Percentiles rank a stretch among this genome's conserved stretches.
phyloP scores from a whole-genome alignment of 176 grass and related monocot genomes.

The Pharus latifolius region DNA sequence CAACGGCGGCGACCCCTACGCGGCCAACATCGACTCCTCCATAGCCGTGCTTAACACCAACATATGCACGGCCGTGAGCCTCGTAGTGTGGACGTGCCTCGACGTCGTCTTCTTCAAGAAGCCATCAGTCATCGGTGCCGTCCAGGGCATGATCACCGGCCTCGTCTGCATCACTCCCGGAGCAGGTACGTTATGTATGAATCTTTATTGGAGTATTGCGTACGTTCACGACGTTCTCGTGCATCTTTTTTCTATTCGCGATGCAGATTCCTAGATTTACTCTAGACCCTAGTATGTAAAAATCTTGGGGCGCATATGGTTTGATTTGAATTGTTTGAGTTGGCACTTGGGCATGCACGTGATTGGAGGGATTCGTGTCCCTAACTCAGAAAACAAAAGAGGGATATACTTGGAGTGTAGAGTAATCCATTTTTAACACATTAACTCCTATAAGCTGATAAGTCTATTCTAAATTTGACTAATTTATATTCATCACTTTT shows the following conservation, averaged over 20 bases:
- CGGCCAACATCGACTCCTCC: slow-evolving; percentile 54
- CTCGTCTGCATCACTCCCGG: slow-evolving; percentile 87
- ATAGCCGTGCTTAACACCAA: slow-evolving; percentile 78
- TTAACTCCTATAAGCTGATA: too few relatives aligned
- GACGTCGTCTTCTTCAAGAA: slow-evolving; percentile 76
- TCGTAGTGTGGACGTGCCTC: slow-evolving; percentile 73
- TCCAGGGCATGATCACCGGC: slow-evolving; percentile 90
- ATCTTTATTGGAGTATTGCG: neutral
- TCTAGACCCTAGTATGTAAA: too few relatives aligned
- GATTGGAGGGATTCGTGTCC: too few relatives aligned
- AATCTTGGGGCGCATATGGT: too few relatives aligned
- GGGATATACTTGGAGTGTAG: too few relatives aligned
- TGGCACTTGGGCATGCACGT: too few relatives aligned
- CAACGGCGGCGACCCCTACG: slow-evolving; percentile 78
- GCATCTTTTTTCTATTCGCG: neutral
- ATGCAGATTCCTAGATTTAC: too few relatives aligned
- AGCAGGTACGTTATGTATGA: slow-evolving; percentile 20
- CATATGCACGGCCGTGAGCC: slow-evolving; percentile 60
- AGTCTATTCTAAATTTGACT: too few relatives aligned
- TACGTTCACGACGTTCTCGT: neutral
- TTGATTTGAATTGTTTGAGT: too few relatives aligned
- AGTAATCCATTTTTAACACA: too few relatives aligned
- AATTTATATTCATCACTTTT: too few relatives aligned
- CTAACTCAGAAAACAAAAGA: too few relatives aligned
- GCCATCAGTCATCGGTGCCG: slow-evolving; percentile 72